Conservation (phyloP, 805 yeast genomes). For the Hagleromyces aurorensis region DNA sequence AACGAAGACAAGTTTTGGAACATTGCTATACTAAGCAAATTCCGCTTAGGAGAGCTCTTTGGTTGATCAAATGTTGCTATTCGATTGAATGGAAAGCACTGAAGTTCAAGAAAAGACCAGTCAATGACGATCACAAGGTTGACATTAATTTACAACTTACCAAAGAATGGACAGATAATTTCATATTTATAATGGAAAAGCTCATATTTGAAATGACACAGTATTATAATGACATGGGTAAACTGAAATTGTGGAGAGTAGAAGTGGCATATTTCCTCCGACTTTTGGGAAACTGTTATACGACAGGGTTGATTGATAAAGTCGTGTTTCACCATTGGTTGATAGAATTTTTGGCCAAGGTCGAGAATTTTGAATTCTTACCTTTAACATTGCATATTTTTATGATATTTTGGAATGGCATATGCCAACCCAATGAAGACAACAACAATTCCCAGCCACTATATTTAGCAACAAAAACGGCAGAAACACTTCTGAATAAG, state of each 20-base stretch:
- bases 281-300: slow-evolving; percentile 55
- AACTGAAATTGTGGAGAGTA: slow-evolving; percentile 33
- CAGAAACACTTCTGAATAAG: slow-evolving; percentile 49
- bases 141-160: slow-evolving; percentile 45
- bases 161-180: slow-evolving; percentile 85
- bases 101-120: slow-evolving; percentile 9
- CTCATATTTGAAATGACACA: slow-evolving; percentile 29
- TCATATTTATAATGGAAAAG: slow-evolving; percentile 43
- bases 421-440: slow-evolving; percentile 38
- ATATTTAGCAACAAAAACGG: slow-evolving; percentile 53
- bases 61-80: slow-evolving; percentile 86
- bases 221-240: slow-evolving; percentile 23
- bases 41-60: slow-evolving; percentile 75
- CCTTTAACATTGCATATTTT: slow-evolving; percentile 47
- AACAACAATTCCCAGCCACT: slow-evolving; percentile 8
- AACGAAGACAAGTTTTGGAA: slow-evolving; percentile 66
- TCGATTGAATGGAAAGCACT: slow-evolving; percentile 50
- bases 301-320: slow-evolving; percentile 59
- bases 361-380: slow-evolving; percentile 33
- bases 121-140: slow-evolving; percentile 7
- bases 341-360: slow-evolving; percentile 41
- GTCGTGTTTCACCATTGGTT: slow-evolving; percentile 57
- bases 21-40: slow-evolving; percentile 58
- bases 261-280: slow-evolving; percentile 54
- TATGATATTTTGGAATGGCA: slow-evolving; percentile 64